Evolutionary conservation across 2,329 filamentous ascomycete genomes (phyloP), one percentile per base, ranked within the genome.

Genomic region (Trichoderma arundinaceum): DNA sequence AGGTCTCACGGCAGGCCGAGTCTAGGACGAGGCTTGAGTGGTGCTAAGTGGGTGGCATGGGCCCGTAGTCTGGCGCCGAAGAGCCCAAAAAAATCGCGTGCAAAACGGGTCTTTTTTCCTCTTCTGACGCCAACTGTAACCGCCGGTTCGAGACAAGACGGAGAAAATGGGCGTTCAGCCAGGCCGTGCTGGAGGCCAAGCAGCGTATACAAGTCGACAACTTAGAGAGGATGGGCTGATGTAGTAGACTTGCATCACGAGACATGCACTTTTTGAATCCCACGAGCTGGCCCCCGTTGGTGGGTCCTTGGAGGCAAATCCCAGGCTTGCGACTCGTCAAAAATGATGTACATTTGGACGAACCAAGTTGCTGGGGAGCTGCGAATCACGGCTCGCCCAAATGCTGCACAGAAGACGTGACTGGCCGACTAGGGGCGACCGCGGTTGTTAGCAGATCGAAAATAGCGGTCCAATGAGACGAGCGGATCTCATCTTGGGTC

Each of bases 321-420:
- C 39, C 13, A 54, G 61, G 15, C 61, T 35, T 19, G 46, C 61
- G 48, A 67, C 65, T 67, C 61, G 65, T 61, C 60, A 43, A 65
- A 65, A 67, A 67, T 67, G 65, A 67, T 65, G 61, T 65, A 67
- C 65, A 65, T 66, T 66, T 63, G 17, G 46, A 48, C 44, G 65
- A 65, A 67, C 60, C 65, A 65, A n/a, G 49, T 48, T 48, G 32
- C 48, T 54, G 61, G 65, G 48, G 56, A 64, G 22, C 52, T 44
- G 41, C 65, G 65, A 67, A 67, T 67, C 65, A 67, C 13, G 44
- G 28, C 41, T 32, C 44, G 19, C 33, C 38, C 32, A 60, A 41
- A 65, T 67, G 61, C 61, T 67, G 61, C 61, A 46, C 56, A 58
- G 65, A 33, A 56, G 48, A 52, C 28, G 39, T 59, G 61, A 67